Conservation (phyloP, 257 asterid species). For the Leonotis leonurus region DNA sequence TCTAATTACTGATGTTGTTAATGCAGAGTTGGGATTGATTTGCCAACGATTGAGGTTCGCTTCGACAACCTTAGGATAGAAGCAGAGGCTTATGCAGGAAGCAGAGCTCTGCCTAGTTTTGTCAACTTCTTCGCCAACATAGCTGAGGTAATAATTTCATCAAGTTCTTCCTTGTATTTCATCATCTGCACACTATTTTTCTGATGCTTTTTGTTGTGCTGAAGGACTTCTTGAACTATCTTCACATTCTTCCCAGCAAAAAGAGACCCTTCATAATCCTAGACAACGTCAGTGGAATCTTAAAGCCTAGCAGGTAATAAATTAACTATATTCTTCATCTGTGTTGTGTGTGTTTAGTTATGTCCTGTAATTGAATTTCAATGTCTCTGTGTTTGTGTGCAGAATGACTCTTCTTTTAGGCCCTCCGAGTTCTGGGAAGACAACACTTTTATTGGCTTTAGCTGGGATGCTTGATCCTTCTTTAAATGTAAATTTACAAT, state of each 20-base stretch:
- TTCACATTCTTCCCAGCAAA: conserved; percentile 36
- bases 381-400: conserved; percentile 6
- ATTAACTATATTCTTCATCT: background rate
- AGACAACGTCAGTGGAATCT: conserved; percentile 49
- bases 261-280: conserved; percentile 52
- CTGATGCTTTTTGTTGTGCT: background rate
- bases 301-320: conserved; percentile 59
- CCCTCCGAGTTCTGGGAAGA: conserved; percentile 67
- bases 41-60: conserved; percentile 38
- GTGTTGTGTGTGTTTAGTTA: background rate
- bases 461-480: conserved; percentile 56
- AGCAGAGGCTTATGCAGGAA: conserved; percentile 32
- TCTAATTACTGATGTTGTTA: background rate
- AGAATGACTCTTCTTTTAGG: conserved; percentile 72
- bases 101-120: conserved; percentile 41
- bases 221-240: conserved; percentile 41
- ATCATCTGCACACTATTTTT: too few relatives aligned
- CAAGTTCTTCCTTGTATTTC: background rate
- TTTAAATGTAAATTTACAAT: conserved; percentile 24
- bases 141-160: conserved; percentile 35
- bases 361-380: background rate
- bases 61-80: conserved; percentile 32
- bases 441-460: conserved; percentile 56
- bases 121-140: conserved; percentile 38
- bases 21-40: conserved; percentile 38